phyloP scores from a whole-genome alignment of 768 basidiomycete genomes.

The Podaxis pistillaris region DNA sequence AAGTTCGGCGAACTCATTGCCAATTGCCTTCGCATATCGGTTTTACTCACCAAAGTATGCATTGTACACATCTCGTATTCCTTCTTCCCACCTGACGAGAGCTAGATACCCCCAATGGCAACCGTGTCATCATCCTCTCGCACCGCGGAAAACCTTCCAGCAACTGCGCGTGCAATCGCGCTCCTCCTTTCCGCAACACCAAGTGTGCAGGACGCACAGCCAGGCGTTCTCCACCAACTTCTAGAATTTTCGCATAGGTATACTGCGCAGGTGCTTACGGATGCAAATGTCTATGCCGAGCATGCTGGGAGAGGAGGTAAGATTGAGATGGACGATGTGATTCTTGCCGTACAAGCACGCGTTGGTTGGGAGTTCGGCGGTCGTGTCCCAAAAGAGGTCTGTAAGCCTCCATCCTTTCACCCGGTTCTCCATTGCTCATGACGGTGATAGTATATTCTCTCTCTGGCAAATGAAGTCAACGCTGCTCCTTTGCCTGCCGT shows the following conservation, averaged over 20 bases:
- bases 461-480: constrained; percentile 82
- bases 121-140: constrained; percentile 29
- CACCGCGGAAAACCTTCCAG: constrained; percentile 68
- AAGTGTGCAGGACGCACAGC: constrained; percentile 82
- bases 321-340: constrained; percentile 81
- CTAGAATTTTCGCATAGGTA: constrained; percentile 87
- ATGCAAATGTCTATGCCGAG: constrained; percentile 85
- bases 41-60: background rate
- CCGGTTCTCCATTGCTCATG: background rate
- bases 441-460: constrained; percentile 61
- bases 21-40: background rate
- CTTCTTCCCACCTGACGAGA: background rate
- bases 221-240: constrained; percentile 82
- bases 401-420: constrained; percentile 4
- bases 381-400: constrained; percentile 84
- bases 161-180: constrained; percentile 82
- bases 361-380: constrained; percentile 94
- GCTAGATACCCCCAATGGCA: background rate
- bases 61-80: background rate
- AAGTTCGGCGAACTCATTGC: no score
- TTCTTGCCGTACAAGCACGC: constrained; percentile 80
- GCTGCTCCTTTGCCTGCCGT: constrained; percentile 76
- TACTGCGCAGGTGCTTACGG: constrained; percentile 78
- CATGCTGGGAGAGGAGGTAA: constrained; percentile 78
- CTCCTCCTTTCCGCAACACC: constrained; percentile 82